Base-by-base conservation (phyloP, 208 protist genomes). In the Acanthamoeba triangularis region DNA sequence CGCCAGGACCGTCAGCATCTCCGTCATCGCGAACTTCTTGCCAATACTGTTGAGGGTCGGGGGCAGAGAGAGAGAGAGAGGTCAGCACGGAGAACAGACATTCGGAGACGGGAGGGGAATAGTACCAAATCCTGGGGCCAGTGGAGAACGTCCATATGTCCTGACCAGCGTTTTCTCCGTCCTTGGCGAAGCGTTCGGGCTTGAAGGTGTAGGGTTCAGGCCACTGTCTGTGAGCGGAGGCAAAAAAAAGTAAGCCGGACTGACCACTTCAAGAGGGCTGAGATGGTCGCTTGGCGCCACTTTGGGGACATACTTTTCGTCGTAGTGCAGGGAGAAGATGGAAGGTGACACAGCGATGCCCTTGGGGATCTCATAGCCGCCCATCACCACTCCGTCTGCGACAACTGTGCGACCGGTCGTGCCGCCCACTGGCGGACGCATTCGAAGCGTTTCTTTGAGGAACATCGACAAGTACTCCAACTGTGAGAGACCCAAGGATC, bases 11-110 rank as follows among this genome's bases (percentile, higher is more conserved):
- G 41, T 84, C 76, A 84, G 28, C 44, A 84, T 84, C 76, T 84
- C 76, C 23, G 76, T 84, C 41, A 54, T 84, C 16, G 76, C 76
- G 28, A 84, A 84, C 44, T 84, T 84, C 76, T 84, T 84, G 25
- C 76, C 76, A 20, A 84, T 56, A 37, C 76, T 84, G n/a, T n/a
- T n/a, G n/a, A n/a, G n/a, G n/a, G n/a, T n/a, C n/a, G n/a, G n/a
- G n/a, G n/a, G n/a, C n/a, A n/a, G n/a, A n/a, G n/a, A n/a, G n/a
- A n/a, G n/a, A n/a, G n/a, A n/a, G n/a, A n/a, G n/a, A n/a, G n/a
- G n/a, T n/a, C n/a, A n/a, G 76, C 47, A 54, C 3, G 10, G 8
- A 84, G 2, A 30, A 56, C 20, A 33, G 76, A 54, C 44, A 84
- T 5, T 56, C 6, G n/a, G 69, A n/a, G n/a, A 63, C 23, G 8